Conservation (phyloP, 345 rosid genomes). For the Erysimum cheiranthoides region DNA sequence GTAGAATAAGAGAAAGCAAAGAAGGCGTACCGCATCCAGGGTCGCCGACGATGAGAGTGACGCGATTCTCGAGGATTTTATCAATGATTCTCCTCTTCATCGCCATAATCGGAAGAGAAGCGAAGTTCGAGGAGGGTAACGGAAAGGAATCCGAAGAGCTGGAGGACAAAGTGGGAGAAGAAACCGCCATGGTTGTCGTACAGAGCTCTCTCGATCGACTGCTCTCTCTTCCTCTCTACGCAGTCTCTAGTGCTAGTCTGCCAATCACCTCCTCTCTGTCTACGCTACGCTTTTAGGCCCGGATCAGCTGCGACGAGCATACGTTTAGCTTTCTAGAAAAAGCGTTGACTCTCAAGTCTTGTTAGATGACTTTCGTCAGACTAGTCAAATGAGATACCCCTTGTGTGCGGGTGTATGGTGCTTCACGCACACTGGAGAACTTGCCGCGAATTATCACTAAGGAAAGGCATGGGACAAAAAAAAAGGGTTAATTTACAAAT, state of each 20-base stretch:
- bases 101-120: slow-evolving; percentile 73
- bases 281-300: neutral
- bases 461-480: neutral
- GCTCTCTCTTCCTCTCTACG: neutral
- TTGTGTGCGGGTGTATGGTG: slow-evolving; percentile 22
- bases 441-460: neutral
- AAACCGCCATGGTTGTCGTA: slow-evolving; percentile 52
- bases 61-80: slow-evolving; percentile 85
- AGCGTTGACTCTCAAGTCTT: neutral
- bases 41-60: slow-evolving; percentile 93
- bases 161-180: slow-evolving; percentile 61
- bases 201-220: neutral
- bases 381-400: neutral
- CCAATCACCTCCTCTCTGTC: slow-evolving; percentile 11
- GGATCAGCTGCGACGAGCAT: slow-evolving; percentile 32
- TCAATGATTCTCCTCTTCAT: slow-evolving; percentile 72
- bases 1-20: neutral
- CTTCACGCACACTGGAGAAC: slow-evolving; percentile 23
- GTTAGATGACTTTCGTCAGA: slow-evolving; percentile 9
- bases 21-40: slow-evolving; percentile 80
- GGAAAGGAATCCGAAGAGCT: slow-evolving; percentile 55
- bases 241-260: neutral
- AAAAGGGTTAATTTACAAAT: neutral
- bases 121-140: slow-evolving; percentile 54
- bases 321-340: neutral